These are phyloP conservation scores for Kwoniella bestiolae DNA, from an alignment of 768 basidiomycete species.

Conservation along the genomic window DNA sequence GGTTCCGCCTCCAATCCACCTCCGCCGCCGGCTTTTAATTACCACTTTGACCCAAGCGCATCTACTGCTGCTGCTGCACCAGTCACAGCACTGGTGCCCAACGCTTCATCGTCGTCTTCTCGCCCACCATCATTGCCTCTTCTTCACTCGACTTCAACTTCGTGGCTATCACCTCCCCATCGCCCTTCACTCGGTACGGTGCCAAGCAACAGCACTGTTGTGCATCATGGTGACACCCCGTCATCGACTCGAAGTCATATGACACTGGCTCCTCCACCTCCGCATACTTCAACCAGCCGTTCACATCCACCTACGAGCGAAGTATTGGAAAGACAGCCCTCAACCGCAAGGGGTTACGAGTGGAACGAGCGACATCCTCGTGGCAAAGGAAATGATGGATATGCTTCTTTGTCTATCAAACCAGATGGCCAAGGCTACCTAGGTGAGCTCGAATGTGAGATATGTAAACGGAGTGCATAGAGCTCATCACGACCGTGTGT, in stretches of 20 bases:
- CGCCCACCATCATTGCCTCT: not conserved
- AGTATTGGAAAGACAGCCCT: slow-evolving; percentile 23
- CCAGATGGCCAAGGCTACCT: slow-evolving; percentile 32
- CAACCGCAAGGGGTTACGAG: slow-evolving; percentile 20
- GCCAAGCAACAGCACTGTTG: not conserved
- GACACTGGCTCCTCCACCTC: not conserved
- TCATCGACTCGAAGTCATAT: slow-evolving; percentile 2
- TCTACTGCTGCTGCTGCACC: not conserved
- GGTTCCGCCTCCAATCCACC: not conserved
- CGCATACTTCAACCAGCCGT: not conserved
- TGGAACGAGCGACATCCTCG: slow-evolving; percentile 19
- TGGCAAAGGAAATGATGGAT: slow-evolving; percentile 13
- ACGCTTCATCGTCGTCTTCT: not conserved
- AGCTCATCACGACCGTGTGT: not conserved
- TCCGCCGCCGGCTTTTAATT: not conserved
- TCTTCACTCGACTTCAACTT: not conserved
- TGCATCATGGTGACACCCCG: not conserved
- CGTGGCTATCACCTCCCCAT: not conserved
- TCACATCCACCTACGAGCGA: slow-evolving; percentile 4
- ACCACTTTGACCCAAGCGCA: not conserved
- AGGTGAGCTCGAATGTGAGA: slow-evolving; percentile 8
- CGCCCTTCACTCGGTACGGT: not conserved
- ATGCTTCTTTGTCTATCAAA: slow-evolving; percentile 24
- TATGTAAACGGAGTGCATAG: too few species aligned
- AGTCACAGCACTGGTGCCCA: not conserved